Evolutionary conservation across 352 stramenopile genomes (phyloP).

Genomic region (Detonula confervacea): DNA sequence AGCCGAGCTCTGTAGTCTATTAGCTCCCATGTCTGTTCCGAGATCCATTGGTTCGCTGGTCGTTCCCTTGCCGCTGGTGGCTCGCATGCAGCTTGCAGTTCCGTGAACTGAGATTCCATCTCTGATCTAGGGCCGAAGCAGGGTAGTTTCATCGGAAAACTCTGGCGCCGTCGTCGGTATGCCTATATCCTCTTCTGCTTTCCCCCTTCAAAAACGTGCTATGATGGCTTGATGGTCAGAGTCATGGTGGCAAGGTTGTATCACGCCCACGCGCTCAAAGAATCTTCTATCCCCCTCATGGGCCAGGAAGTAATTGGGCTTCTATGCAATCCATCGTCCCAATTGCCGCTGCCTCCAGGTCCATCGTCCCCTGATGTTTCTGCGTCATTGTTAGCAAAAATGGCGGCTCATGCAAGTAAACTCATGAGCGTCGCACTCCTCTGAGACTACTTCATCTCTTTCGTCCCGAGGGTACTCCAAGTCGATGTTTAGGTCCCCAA

Average conservation of each 20-base stretch:
- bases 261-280: not conserved
- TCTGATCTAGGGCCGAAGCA: not conserved
- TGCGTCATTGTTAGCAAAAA: not conserved
- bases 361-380: slow-evolving; percentile 3
- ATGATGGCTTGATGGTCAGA: slow-evolving; percentile 30
- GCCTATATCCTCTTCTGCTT: not conserved
- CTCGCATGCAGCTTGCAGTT: slow-evolving; percentile 8
- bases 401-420: not conserved
- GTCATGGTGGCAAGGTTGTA: slow-evolving; percentile 4
- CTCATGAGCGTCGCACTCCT: not conserved
- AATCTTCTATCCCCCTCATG: slow-evolving; percentile 10
- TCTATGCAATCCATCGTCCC: slow-evolving; percentile 7
- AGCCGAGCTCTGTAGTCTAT: slow-evolving; percentile 22
- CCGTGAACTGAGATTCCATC: slow-evolving; percentile 23
- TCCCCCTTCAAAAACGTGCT: not conserved
- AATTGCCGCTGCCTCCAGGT: slow-evolving; percentile 3
- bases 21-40: slow-evolving; percentile 19
- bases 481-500: slow-evolving; percentile 39
- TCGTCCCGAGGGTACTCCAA: slow-evolving; percentile 8
- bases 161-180: not conserved
- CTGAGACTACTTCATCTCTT: slow-evolving; percentile 27
- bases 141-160: slow-evolving; percentile 10
- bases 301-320: slow-evolving; percentile 30
- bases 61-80: not conserved
- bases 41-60: slow-evolving; percentile 33